These are phyloP conservation scores for Hyaloscypha finlandica DNA, from an alignment of 495 filamentous ascomycete species.

Conservation along the genomic window DNA sequence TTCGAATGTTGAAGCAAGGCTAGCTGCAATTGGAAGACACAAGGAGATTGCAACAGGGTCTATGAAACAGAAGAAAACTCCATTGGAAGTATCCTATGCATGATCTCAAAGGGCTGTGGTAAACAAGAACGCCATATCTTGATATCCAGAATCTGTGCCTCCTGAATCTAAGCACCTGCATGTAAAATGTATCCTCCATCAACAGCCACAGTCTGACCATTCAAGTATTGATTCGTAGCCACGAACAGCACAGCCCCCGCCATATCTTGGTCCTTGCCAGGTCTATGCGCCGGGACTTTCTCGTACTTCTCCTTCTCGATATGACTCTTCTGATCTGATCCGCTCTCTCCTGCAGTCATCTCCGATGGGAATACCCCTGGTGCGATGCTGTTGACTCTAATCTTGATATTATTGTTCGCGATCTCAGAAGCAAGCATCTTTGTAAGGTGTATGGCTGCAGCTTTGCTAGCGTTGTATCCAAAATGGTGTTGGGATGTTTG, in stretches of 20 bases:
- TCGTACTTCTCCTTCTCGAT: constrained; percentile 36
- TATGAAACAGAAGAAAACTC: too few relatives aligned
- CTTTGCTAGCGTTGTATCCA: constrained; percentile 54
- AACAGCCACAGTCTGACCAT: constrained; percentile 50
- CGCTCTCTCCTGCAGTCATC: constrained; percentile 53
- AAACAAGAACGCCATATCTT: too few relatives aligned
- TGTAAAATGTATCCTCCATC: constrained; percentile 46
- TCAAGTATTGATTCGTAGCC: constrained; percentile 53
- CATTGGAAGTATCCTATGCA: too few relatives aligned
- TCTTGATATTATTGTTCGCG: constrained; percentile 34
- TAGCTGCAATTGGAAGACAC: background rate
- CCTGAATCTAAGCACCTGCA: constrained; percentile 2
- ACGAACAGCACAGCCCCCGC: constrained; percentile 53
- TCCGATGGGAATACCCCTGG: constrained; percentile 46
- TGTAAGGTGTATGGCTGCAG: constrained; percentile 49
- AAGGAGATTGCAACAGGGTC: background rate
- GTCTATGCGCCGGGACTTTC: constrained; percentile 43
- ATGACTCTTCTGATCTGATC: constrained; percentile 47
- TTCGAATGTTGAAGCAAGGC: background rate
- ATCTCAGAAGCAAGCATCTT: constrained; percentile 50
- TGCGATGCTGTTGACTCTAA: constrained; percentile 45
- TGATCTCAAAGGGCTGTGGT: too few relatives aligned
- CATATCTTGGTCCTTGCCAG: constrained; percentile 55
- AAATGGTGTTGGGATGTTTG: constrained; percentile 45
- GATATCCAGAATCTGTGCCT: too few relatives aligned